phyloP scores from a whole-genome alignment of 331 rosid species.

The Spiraea crenata region DNA sequence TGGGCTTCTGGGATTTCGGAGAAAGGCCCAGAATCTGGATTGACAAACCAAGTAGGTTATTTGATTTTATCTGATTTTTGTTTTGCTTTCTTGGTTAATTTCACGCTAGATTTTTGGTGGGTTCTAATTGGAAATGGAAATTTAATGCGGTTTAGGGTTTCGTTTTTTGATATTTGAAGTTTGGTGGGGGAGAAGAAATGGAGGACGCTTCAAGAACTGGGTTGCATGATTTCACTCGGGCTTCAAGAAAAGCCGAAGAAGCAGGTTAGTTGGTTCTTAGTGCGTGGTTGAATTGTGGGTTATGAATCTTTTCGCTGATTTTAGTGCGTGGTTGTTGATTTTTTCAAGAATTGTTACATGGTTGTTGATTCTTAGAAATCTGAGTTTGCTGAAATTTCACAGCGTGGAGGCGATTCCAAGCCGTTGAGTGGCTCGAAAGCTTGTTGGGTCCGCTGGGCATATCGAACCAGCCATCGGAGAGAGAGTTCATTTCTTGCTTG shows the following conservation, averaged over 20 bases:
- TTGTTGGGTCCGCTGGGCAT: conserved; percentile 74
- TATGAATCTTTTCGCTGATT: neutral
- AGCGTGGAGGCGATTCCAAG: conserved; percentile 92
- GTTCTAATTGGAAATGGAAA: neutral
- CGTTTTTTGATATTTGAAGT: conserved; percentile 9
- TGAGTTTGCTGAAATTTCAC: conserved; percentile 11
- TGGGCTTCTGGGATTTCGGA: neutral
- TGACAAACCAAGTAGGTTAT: conserved; percentile 12
- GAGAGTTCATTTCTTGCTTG: conserved; percentile 82
- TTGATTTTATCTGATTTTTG: neutral
- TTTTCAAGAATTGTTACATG: neutral
- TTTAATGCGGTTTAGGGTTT: conserved; percentile 9
- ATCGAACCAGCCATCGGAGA: conserved; percentile 68
- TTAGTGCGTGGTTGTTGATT: neutral
- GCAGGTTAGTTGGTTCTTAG: conserved; percentile 50
- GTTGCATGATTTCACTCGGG: conserved; percentile 61
- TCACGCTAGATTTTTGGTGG: neutral
- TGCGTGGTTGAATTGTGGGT: conserved; percentile 1
- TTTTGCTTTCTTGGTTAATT: neutral
- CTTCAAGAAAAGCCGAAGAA: conserved; percentile 95
- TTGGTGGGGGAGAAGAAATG: conserved; percentile 30
- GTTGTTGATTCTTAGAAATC: neutral
- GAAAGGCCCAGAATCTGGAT: neutral
- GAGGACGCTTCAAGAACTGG: conserved; percentile 46
- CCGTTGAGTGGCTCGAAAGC: conserved; percentile 76